Base-by-base conservation (phyloP, 2,329 filamentous ascomycete genomes). In the Dactylellina drechsleri region DNA sequence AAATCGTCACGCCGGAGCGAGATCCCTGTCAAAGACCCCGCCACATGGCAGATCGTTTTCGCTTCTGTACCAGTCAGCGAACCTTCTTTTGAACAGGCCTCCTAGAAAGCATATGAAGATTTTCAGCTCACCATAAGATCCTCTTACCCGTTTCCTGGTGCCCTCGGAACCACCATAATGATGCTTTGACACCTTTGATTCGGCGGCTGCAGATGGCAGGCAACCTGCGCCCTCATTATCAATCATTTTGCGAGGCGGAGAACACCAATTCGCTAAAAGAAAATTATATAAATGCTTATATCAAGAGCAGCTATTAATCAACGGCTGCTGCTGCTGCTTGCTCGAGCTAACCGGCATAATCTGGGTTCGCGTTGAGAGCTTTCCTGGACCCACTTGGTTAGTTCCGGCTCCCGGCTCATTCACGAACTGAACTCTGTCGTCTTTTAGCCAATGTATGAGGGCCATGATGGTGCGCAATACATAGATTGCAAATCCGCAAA, bases 21-120 rank as follows among this genome's bases (percentile, higher is more conserved):
- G 40, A 49, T 66, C 66, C 68, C 68, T 61, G 66, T 61, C 61
- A 47, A 54, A 47, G 61, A 73, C 68, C 68, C 68, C 68, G 68
- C 68, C 68, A 73, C 68, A 73, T 73, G 68, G 68, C 68, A 73
- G 68, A 73, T 73, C 68, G 68, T 66, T 66, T 73, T 73, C 68
- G 68, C 68, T 73, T 73, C 68, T 73, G 68, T 73, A 73, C 68
- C 61, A 66, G 68, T 60, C 61, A 73, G 31, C 68, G 68, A 73
- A 73, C 68, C 61, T 73, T 73, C 68, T 73, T 66, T 66, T 36
- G 31, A 36, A 36, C 31, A 36, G 31, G 31, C 31, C 6, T 36
- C 31, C 31, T 36, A 36, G 31, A 36, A 36, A 36, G 31, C 31
- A 36, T 36, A 36, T 10, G 31, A 36, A 36, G 31, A 10, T 36